A percentile compares a stretch with the other conserved stretches of the same genome.
phyloP scores from a whole-genome alignment of 768 basidiomycete genomes.

The Lanmaoa rubissima region DNA sequence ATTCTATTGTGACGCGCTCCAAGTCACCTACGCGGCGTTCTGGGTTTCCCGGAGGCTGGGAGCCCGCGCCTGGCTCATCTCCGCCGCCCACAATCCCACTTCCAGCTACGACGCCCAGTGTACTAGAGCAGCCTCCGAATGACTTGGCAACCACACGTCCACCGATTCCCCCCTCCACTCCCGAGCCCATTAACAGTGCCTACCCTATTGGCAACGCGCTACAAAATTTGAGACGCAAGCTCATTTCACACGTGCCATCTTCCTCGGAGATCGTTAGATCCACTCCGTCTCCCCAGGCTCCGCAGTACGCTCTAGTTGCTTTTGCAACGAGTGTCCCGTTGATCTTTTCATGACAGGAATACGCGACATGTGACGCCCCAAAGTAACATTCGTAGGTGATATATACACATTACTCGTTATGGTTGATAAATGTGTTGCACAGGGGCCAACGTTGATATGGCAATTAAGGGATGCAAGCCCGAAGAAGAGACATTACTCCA shows the following conservation, averaged over 20 bases:
- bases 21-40: constrained; percentile 21
- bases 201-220: constrained; percentile 17
- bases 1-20: constrained; percentile 7
- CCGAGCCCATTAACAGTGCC: constrained; percentile 5
- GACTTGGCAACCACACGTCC: not conserved
- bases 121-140: constrained; percentile 5
- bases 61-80: constrained; percentile 11
- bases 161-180: not conserved
- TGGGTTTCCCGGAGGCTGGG: constrained; percentile 25
- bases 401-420: not conserved
- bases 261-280: constrained; percentile 16
- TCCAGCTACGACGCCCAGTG: not conserved
- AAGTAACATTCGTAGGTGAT: constrained; percentile 40
- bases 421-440: constrained; percentile 3
- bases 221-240: constrained; percentile 30
- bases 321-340: not conserved
- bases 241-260: constrained; percentile 19
- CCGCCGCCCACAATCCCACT: constrained; percentile 6
- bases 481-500: constrained; percentile 62
- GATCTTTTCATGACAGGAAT: constrained; percentile 9
- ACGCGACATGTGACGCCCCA: constrained; percentile 39
- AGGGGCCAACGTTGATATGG: constrained; percentile 66
- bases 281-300: constrained; percentile 11
- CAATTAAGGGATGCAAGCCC: constrained; percentile 67
- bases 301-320: constrained; percentile 16